phyloP scores from a whole-genome alignment of 257 asterid genomes.

The Nicotiana noctiflora region DNA sequence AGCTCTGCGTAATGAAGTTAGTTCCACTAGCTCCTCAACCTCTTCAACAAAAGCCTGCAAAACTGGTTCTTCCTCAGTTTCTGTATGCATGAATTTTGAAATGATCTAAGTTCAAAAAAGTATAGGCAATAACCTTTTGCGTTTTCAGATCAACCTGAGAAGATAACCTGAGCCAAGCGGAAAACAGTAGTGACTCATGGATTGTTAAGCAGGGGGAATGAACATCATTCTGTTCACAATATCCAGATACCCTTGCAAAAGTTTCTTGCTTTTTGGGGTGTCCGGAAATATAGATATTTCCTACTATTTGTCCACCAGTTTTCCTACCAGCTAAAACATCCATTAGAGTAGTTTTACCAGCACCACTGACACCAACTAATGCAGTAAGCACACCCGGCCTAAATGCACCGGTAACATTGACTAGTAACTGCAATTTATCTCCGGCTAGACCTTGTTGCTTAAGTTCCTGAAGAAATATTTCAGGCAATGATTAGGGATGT shows the following conservation, averaged over 20 bases:
- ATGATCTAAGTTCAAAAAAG: not conserved
- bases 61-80: not conserved
- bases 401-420: constrained; percentile 68
- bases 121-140: constrained; percentile 42
- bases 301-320: constrained; percentile 81
- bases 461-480: constrained; percentile 48
- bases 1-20: constrained; percentile 49
- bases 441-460: constrained; percentile 61
- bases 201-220: constrained; percentile 90
- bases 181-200: constrained; percentile 66
- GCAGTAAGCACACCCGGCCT: constrained; percentile 91
- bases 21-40: constrained; percentile 79
- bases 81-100: not conserved
- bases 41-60: constrained; percentile 72
- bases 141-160: constrained; percentile 53
- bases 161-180: constrained; percentile 83
- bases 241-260: constrained; percentile 86
- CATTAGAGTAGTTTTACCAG: constrained; percentile 96
- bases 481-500: not conserved
- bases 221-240: constrained; percentile 85
- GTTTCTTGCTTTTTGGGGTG: constrained; percentile 83
- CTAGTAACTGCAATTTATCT: constrained; percentile 59
- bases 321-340: constrained; percentile 94
- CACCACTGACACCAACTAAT: constrained; percentile 88
- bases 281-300: constrained; percentile 61